Percentiles rank a stretch among this genome's conserved stretches.
These are phyloP conservation scores for Kluyveromyces lactis DNA, from an alignment of 805 yeast genomes.

Conservation along the genomic window DNA sequence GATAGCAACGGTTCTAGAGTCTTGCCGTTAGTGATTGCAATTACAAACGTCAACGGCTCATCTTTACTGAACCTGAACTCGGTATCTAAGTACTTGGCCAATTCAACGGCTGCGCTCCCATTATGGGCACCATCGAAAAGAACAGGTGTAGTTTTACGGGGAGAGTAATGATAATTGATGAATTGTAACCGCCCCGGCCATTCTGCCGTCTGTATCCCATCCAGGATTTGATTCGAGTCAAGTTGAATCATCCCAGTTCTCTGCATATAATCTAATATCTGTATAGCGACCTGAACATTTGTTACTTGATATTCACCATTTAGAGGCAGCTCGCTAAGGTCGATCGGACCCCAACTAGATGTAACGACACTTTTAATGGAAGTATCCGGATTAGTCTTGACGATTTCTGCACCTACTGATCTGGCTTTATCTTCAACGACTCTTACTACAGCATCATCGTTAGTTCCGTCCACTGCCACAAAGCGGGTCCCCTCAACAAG, in stretches of 20 bases:
- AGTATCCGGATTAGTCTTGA: slow-evolving; percentile 14
- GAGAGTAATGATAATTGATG: slow-evolving; percentile 25
- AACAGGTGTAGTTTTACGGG: slow-evolving; percentile 19
- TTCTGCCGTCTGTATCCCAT: slow-evolving; percentile 45
- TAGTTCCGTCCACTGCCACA: slow-evolving; percentile 66
- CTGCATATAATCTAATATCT: slow-evolving; percentile 37
- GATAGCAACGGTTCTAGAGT: slow-evolving; percentile 42
- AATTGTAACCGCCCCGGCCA: slow-evolving; percentile 90
- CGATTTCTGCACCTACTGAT: slow-evolving; percentile 23
- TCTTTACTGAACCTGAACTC: slow-evolving; percentile 11
- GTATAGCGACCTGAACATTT: slow-evolving; percentile 62
- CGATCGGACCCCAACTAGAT: slow-evolving; percentile 24
- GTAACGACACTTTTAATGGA: slow-evolving; percentile 15
- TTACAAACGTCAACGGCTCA: slow-evolving; percentile 40
- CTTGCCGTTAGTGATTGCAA: slow-evolving; percentile 75
- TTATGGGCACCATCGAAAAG: slow-evolving; percentile 93
- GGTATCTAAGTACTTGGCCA: slow-evolving; percentile 44
- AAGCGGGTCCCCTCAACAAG: slow-evolving; percentile 41
- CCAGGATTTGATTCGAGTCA: slow-evolving; percentile 29
- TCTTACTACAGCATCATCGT: slow-evolving; percentile 41
- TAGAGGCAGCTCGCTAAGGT: slow-evolving; percentile 41
- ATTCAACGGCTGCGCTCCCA: slow-evolving; percentile 69
- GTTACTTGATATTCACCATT: slow-evolving; percentile 65
- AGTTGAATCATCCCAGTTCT: slow-evolving; percentile 22
- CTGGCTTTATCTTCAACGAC: slow-evolving; percentile 36